These are phyloP conservation scores for Penicillium ucsense DNA, from an alignment of 495 filamentous ascomycete species.

Conservation along the genomic window DNA sequence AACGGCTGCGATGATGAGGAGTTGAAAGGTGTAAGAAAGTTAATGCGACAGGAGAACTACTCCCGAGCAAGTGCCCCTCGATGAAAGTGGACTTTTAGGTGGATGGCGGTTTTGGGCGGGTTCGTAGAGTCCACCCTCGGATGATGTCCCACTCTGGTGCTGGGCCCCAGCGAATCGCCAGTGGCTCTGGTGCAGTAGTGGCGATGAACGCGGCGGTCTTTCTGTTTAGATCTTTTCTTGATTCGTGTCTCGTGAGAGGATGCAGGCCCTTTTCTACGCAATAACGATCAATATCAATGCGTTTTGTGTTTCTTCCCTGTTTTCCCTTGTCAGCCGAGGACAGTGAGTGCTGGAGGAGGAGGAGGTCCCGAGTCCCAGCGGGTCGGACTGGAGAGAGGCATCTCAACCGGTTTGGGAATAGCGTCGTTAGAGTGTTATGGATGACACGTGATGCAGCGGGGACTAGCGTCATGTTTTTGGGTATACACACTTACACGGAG, in stretches of 20 bases:
- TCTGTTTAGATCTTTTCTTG: not conserved
- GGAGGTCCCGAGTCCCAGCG: slow-evolving; percentile 1
- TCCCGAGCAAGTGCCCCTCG: slow-evolving; percentile 36
- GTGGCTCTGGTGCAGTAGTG: slow-evolving; percentile 5
- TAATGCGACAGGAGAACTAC: slow-evolving; percentile 17
- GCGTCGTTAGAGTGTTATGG: slow-evolving; percentile 17
- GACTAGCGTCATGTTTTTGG: not conserved
- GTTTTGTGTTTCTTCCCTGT: not conserved
- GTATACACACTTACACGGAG: not conserved
- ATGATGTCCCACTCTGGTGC: slow-evolving; percentile 34
- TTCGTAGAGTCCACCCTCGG: slow-evolving; percentile 34
- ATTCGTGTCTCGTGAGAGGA: not conserved
- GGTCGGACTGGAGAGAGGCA: slow-evolving; percentile 10
- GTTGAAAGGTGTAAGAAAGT: slow-evolving; percentile 25
- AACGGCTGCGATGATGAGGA: slow-evolving; percentile 29
- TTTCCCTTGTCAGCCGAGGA: not conserved
- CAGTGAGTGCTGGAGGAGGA: not conserved
- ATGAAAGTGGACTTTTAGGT: slow-evolving; percentile 28
- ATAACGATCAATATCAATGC: not conserved
- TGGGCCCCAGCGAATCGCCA: slow-evolving; percentile 19
- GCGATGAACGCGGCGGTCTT: slow-evolving; percentile 9
- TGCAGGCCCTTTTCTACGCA: too few species aligned
- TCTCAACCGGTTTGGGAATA: slow-evolving; percentile 15
- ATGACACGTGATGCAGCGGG: slow-evolving; percentile 10
- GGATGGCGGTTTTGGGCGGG: slow-evolving; percentile 28